Conservation (phyloP, 371 early-diverging fungal genomes). For the Actinomucor elegans region DNA sequence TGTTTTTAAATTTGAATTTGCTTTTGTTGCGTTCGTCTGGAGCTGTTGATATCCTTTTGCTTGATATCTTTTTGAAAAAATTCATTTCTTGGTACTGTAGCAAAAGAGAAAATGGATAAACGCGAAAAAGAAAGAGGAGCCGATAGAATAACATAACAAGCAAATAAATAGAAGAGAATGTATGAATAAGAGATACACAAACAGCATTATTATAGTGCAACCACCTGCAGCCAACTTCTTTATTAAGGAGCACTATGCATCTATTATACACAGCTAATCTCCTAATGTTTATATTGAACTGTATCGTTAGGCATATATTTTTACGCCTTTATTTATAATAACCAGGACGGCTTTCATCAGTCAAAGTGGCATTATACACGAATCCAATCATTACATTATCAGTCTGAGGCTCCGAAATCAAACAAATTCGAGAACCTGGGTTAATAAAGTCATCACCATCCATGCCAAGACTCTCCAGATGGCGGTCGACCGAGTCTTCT, state of each 20-base stretch:
- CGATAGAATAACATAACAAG: constrained; percentile 1
- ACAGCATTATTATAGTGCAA: background rate
- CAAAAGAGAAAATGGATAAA: background rate
- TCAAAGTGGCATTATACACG: constrained; percentile 6
- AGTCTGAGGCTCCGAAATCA: background rate
- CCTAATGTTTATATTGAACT: too few species aligned
- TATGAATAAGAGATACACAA: background rate
- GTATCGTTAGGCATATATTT: too few species aligned
- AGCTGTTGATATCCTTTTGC: background rate
- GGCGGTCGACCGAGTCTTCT: background rate
- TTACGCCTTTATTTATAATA: background rate
- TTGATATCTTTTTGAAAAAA: constrained; percentile 8
- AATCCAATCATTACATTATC: constrained; percentile 4
- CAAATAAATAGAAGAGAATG: background rate
- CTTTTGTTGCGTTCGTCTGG: background rate
- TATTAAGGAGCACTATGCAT: too few species aligned
- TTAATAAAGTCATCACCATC: constrained; percentile 14
- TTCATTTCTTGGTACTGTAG: constrained; percentile 6
- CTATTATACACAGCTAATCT: background rate
- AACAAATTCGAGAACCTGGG: constrained; percentile 24
- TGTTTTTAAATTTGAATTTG: background rate
- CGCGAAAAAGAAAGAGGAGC: constrained; percentile 12
- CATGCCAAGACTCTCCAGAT: constrained; percentile 18
- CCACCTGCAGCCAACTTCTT: constrained; percentile 8
- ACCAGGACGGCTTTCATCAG: background rate